Conservation (phyloP, 2,329 filamentous ascomycete genomes). For the Penicillium occitanis region DNA sequence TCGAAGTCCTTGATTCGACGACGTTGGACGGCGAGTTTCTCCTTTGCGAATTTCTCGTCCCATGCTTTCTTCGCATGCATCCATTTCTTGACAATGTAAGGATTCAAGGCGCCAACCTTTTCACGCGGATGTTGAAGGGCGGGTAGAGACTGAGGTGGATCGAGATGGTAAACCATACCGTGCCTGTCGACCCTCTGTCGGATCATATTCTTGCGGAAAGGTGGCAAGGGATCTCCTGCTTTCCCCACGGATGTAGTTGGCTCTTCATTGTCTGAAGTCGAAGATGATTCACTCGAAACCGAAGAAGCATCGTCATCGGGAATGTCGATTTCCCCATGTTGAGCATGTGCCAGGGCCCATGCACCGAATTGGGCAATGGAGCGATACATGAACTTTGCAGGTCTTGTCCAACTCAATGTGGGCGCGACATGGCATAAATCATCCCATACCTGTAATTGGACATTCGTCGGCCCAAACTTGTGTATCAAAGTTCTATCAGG, state of each 20-base stretch:
- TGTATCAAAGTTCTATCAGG: slow-evolving; percentile 54
- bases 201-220: slow-evolving; percentile 85
- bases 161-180: slow-evolving; percentile 70
- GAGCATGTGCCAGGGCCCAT: slow-evolving; percentile 82
- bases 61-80: slow-evolving; percentile 69
- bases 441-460: slow-evolving; percentile 95
- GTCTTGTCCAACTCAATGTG: slow-evolving; percentile 92
- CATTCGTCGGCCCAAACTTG: slow-evolving; percentile 78
- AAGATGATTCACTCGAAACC: slow-evolving; percentile 54
- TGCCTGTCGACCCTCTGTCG: slow-evolving; percentile 80
- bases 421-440: slow-evolving; percentile 89
- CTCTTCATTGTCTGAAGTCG: slow-evolving; percentile 23
- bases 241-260: slow-evolving; percentile 63
- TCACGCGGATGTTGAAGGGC: slow-evolving; percentile 63
- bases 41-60: slow-evolving; percentile 69
- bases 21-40: slow-evolving; percentile 71
- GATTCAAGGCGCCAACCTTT: slow-evolving; percentile 76
- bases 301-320: slow-evolving; percentile 72
- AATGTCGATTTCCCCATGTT: slow-evolving; percentile 77
- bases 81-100: slow-evolving; percentile 79
- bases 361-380: slow-evolving; percentile 90
- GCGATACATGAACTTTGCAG: slow-evolving; percentile 93
- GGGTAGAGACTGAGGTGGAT: slow-evolving; percentile 62
- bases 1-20: slow-evolving; percentile 70
- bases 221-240: slow-evolving; percentile 78